Percentiles rank a stretch among this genome's conserved stretches.
phyloP scores from a whole-genome alignment of 208 protist genomes.

The Histomonas meleagridis region DNA sequence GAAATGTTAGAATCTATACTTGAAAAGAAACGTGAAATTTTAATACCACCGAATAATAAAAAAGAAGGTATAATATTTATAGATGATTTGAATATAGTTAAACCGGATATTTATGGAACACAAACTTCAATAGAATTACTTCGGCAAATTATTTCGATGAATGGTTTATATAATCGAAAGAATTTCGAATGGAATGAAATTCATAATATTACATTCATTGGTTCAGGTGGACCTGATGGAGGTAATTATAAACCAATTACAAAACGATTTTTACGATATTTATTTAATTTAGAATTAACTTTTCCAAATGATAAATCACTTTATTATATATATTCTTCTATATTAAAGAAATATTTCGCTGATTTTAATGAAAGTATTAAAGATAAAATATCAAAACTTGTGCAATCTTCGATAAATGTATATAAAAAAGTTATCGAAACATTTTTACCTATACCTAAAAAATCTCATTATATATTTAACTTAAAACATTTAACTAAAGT shows the following conservation, averaged over 20 bases:
- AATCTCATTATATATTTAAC: constrained; percentile 95
- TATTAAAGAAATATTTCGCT: constrained; percentile 43
- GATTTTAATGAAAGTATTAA: neutral
- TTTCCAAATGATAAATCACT: constrained; percentile 39
- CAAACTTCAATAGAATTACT: constrained; percentile 79
- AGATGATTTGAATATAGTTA: constrained; percentile 85
- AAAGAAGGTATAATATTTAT: constrained; percentile 76
- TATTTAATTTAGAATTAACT: constrained; percentile 47
- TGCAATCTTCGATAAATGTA: constrained; percentile 51
- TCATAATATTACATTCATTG: constrained; percentile 48
- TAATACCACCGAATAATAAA: constrained; percentile 66
- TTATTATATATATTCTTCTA: constrained; percentile 48
- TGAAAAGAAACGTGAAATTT: constrained; percentile 72
- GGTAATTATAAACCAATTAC: constrained; percentile 51
- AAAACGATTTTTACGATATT: constrained; percentile 47
- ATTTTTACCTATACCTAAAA: constrained; percentile 69
- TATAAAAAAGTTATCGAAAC: constrained; percentile 43
- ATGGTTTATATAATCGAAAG: constrained; percentile 79
- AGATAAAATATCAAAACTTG: constrained; percentile 32
- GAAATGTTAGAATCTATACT: constrained; percentile 86
- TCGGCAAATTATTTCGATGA: constrained; percentile 69
- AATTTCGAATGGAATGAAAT: constrained; percentile 58
- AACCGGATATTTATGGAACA: constrained; percentile 74
- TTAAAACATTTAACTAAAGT: constrained; percentile 86
- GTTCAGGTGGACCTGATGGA: constrained; percentile 53